These are phyloP conservation scores for Phyllosticta citriasiana DNA, from an alignment of 2,329 filamentous ascomycete species.

Conservation along the genomic window DNA sequence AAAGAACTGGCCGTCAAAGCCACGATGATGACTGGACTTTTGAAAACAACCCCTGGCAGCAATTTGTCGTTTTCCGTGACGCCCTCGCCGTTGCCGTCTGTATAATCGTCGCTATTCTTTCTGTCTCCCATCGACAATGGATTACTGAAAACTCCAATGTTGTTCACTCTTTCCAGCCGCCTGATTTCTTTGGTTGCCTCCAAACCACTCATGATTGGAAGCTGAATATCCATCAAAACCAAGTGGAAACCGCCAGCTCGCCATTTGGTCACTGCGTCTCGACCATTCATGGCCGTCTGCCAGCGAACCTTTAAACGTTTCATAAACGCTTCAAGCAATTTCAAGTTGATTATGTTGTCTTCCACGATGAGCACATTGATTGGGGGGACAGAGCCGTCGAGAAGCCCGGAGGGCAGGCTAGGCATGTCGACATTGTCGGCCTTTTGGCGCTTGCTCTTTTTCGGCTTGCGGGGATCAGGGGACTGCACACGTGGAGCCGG, in stretches of 20 bases:
- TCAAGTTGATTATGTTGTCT: slow-evolving; percentile 96
- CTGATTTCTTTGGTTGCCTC: slow-evolving; percentile 94
- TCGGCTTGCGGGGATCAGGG: slow-evolving; percentile 40
- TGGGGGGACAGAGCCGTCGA: slow-evolving; percentile 78
- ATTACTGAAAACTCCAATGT: slow-evolving; percentile 75
- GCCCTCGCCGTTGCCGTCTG: slow-evolving; percentile 24
- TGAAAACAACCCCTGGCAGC: slow-evolving; percentile 61
- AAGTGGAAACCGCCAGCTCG: slow-evolving; percentile 84
- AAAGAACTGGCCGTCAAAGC: slow-evolving; percentile 88
- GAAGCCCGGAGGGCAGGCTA: slow-evolving; percentile 45
- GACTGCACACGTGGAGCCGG: slow-evolving; percentile 41
- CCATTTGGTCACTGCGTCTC: slow-evolving; percentile 91
- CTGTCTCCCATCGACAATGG: slow-evolving; percentile 26
- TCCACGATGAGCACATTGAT: slow-evolving; percentile 98
- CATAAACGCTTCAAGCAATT: slow-evolving; percentile 88
- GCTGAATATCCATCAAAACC: slow-evolving; percentile 96
- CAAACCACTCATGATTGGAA: slow-evolving; percentile 91
- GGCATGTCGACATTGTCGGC: slow-evolving; percentile 21
- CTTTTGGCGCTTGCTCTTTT: slow-evolving; percentile 34
- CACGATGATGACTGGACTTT: slow-evolving; percentile 95
- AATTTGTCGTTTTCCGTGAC: slow-evolving; percentile 57
- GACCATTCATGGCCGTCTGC: slow-evolving; percentile 94
- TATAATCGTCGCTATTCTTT: slow-evolving; percentile 14
- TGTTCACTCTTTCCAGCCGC: slow-evolving; percentile 78
- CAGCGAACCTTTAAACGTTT: slow-evolving; percentile 91